Evolutionary conservation across 805 yeast genomes (phyloP).

Genomic region (Metschnikowia baotianmanensis): DNA sequence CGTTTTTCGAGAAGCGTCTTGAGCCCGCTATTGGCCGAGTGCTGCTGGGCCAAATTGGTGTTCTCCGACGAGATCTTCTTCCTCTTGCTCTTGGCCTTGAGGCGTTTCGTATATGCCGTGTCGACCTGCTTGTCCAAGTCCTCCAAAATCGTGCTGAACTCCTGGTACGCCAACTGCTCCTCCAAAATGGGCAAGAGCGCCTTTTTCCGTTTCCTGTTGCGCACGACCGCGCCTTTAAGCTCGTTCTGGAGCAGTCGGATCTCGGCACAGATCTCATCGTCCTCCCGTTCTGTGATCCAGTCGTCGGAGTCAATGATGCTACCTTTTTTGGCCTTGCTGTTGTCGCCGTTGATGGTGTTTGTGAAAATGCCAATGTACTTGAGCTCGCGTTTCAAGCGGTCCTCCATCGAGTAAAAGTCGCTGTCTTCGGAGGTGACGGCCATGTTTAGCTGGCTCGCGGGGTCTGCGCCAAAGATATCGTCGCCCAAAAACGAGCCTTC

Average conservation of each 20-base stretch:
- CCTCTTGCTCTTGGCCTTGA: constrained; percentile 67
- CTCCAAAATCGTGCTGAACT: constrained; percentile 82
- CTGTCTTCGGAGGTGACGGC: constrained; percentile 44
- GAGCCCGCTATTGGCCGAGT: constrained; percentile 74
- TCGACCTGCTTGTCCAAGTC: constrained; percentile 96
- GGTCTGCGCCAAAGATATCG: constrained; percentile 29
- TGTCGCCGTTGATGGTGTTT: constrained; percentile 45
- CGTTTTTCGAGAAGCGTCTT: constrained; percentile 82
- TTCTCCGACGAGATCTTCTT: constrained; percentile 42
- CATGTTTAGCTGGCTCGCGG: constrained; percentile 35
- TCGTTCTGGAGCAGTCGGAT: constrained; percentile 70
- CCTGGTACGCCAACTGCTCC: constrained; percentile 93
- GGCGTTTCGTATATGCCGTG: constrained; percentile 82
- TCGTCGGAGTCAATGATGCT: constrained; percentile 53
- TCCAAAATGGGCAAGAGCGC: constrained; percentile 69
- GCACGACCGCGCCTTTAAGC: constrained; percentile 55
- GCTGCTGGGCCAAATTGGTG: constrained; percentile 48
- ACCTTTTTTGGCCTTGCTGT: constrained; percentile 19
- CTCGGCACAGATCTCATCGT: constrained; percentile 90
- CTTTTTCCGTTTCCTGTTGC: constrained; percentile 67
- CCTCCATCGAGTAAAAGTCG: constrained; percentile 84
- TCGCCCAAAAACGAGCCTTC: constrained; percentile 14
- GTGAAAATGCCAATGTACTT: constrained; percentile 86
- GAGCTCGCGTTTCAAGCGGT: constrained; percentile 81
- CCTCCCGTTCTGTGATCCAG: constrained; percentile 82